Percentiles rank a stretch among this genome's conserved stretches.
These are phyloP conservation scores for Torrubiellomyces zombiae DNA, from an alignment of 2,329 filamentous ascomycete genomes.

Conservation along the genomic window DNA sequence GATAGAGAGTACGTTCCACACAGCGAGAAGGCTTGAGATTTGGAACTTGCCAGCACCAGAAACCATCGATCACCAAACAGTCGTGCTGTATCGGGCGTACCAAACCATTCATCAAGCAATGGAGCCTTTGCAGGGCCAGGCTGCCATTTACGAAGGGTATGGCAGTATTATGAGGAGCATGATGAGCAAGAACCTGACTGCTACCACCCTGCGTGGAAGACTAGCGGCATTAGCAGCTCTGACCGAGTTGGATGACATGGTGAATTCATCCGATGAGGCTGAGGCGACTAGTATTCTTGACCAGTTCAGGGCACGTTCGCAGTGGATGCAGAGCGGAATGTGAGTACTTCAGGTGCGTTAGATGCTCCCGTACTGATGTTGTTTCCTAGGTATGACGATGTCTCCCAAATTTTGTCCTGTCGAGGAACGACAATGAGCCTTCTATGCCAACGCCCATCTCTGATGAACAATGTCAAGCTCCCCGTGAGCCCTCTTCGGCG, in stretches of 20 bases:
- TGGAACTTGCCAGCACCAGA: conserved; percentile 77
- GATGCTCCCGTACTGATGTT: no score
- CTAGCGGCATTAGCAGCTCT: conserved; percentile 53
- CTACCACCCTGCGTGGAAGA: conserved; percentile 34
- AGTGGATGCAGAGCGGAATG: conserved; percentile 74
- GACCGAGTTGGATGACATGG: conserved; percentile 64
- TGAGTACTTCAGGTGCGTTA: conserved; percentile 23
- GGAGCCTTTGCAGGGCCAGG: conserved; percentile 33
- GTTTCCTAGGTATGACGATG: conserved; percentile 49
- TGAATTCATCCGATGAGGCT: conserved; percentile 40
- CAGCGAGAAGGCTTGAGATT: conserved; percentile 68
- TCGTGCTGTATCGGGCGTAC: conserved; percentile 63
- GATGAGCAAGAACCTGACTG: conserved; percentile 29
- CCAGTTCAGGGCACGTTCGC: conserved; percentile 46
- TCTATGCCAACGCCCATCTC: conserved; percentile 50
- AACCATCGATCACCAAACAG: conserved; percentile 42
- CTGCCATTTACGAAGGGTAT: conserved; percentile 47
- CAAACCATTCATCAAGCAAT: conserved; percentile 58
- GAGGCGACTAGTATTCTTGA: conserved; percentile 46
- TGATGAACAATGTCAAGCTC: conserved; percentile 45
- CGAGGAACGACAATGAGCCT: conserved; percentile 71
- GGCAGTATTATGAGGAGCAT: conserved; percentile 42
- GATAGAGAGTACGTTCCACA: conserved; percentile 58
- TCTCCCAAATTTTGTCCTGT: conserved; percentile 66
- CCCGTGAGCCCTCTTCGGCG: conserved; percentile 47